These are phyloP conservation scores for Botrytis hyacinthi DNA, from an alignment of 2,329 filamentous ascomycete species.

Conservation along the genomic window DNA sequence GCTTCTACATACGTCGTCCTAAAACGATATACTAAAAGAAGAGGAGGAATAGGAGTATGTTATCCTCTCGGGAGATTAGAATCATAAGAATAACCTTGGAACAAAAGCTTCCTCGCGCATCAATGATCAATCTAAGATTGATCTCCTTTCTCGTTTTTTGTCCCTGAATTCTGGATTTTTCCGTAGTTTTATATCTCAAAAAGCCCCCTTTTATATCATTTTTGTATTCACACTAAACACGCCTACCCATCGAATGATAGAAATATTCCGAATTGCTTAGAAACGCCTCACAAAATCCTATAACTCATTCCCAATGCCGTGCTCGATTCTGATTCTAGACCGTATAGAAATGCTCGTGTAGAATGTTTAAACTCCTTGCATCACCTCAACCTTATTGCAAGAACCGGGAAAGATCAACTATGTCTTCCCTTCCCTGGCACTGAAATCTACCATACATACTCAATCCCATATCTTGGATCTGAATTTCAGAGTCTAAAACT, in stretches of 20 bases:
- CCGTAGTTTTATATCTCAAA: neutral
- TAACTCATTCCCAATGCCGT: neutral
- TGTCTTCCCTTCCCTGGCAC: neutral
- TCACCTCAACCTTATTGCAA: neutral
- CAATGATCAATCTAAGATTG: neutral
- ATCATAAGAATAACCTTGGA: neutral
- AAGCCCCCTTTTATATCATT: neutral
- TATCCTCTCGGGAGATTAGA: neutral
- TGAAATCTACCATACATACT: neutral
- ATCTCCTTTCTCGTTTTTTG: neutral
- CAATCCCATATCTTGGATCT: neutral
- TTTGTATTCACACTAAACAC: neutral
- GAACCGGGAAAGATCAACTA: neutral
- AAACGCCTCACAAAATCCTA: neutral
- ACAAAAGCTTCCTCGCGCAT: neutral
- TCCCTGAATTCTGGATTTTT: neutral
- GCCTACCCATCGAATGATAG: neutral
- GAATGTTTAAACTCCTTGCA: neutral
- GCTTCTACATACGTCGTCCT: slow-evolving; percentile 1
- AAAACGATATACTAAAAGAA: neutral
- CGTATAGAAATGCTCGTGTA: neutral
- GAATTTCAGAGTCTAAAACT: too few species aligned
- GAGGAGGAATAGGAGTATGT: neutral
- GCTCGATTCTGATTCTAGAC: neutral
- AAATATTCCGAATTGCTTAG: neutral